phyloP scores from a whole-genome alignment of 2,329 filamentous ascomycete genomes.

The Epichloe festucae region DNA sequence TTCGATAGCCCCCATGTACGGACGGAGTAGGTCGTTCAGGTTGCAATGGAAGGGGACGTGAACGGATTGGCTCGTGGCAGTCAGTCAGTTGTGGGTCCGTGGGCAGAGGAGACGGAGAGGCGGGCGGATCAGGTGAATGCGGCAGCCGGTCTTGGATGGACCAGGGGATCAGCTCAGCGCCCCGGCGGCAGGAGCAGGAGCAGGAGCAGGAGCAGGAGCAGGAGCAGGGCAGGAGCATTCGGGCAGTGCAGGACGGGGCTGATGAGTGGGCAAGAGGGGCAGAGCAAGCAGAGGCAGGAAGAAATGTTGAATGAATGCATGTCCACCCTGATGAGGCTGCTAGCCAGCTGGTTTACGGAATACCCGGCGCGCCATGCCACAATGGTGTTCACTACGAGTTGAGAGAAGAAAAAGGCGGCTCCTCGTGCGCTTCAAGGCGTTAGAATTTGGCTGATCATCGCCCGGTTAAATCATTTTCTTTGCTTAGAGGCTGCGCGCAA shows the following conservation, averaged over 20 bases:
- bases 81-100: constrained; percentile 3
- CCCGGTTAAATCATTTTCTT: no score
- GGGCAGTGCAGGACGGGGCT: background rate
- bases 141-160: background rate
- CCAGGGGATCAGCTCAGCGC: background rate
- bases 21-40: background rate
- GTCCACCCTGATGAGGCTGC: no score
- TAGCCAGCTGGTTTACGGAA: no score
- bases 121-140: constrained; percentile 7
- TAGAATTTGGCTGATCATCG: no score
- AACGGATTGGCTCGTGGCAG: constrained; percentile 3
- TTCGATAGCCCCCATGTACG: background rate
- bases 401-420: no score
- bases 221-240: background rate
- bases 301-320: no score
- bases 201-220: background rate
- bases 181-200: background rate
- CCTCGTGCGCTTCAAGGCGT: no score
- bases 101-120: constrained; percentile 1
- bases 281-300: no score
- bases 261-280: no score
- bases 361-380: no score
- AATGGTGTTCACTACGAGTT: no score
- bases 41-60: background rate
- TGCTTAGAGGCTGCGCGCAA: background rate